A percentile compares a stretch with the other conserved stretches of the same genome.
These are phyloP conservation scores for Atalantia buxifolia DNA, from an alignment of 345 rosid species.

Conservation along the genomic window DNA sequence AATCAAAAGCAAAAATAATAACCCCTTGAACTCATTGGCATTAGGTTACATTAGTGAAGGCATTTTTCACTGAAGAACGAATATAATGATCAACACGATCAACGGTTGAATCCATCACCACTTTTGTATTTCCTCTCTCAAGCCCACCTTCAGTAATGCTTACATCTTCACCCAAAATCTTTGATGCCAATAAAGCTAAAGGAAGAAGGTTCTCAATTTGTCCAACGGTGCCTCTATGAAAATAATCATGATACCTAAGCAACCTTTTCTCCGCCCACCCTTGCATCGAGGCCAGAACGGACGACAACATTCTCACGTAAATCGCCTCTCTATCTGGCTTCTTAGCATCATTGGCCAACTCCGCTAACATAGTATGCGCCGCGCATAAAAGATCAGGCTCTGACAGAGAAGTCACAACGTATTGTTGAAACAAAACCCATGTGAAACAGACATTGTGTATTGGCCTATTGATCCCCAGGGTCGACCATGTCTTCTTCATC, in stretches of 20 bases:
- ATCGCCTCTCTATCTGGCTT: conserved; percentile 59
- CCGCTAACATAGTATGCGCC: conserved; percentile 65
- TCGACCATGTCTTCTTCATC: conserved; percentile 92
- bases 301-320: conserved; percentile 54
- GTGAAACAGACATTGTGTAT: conserved; percentile 78
- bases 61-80: conserved; percentile 64
- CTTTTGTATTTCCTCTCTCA: conserved; percentile 42
- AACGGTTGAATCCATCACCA: conserved; percentile 45
- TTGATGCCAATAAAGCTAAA: conserved; percentile 60
- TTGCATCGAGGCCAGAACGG: conserved; percentile 67
- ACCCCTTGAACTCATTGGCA: neutral
- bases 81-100: conserved; percentile 69
- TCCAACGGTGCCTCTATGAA: conserved; percentile 54
- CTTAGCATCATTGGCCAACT: conserved; percentile 75
- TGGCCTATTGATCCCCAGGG: conserved; percentile 62
- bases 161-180: conserved; percentile 64
- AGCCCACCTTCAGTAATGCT: conserved; percentile 45
- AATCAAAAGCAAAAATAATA: neutral
- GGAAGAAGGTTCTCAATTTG: conserved; percentile 69
- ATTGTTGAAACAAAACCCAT: conserved; percentile 89
- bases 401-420: conserved; percentile 52
- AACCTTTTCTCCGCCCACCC: conserved; percentile 85
- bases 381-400: conserved; percentile 82
- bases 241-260: conserved; percentile 66
- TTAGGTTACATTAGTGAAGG: conserved; percentile 58